Evolutionary conservation across 805 yeast genomes (phyloP), one percentile per base, ranked within the genome.

Genomic region (Candida xiaguanensis): DNA sequence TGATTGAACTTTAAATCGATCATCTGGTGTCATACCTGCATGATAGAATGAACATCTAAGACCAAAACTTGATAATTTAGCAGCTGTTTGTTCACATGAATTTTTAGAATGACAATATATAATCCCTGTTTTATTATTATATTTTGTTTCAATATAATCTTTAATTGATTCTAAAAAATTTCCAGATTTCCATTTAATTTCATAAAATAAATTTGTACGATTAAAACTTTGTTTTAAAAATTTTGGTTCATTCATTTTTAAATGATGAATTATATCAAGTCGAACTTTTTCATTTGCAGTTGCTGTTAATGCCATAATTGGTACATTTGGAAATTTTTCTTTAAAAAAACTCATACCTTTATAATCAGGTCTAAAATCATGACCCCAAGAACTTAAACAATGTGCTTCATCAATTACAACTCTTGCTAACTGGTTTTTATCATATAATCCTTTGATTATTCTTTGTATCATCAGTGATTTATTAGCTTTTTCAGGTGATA

Each of bases 311-410:
- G 98, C 99, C 88, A 93, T 89, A 44, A 93, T 70, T 1, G 99
- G 99, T 4, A 88, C 78, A 37, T 74, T 74, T 0, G 95, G 95
- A 55, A 75, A 93, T 35, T 77, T 74, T 14, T 65, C 59, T 52
- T 88, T 88, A 59, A 93, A 85, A 47, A 72, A 74, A 25, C 79
- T 77, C 54, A 93, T 69, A 8, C 82, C 84, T 51, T 89, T 86
- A 64, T 93, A 93, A 59, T 93, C 98, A 0, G 98, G 97, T 38
- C 99, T 72, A 59, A 93, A 93, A 61, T 93, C 99, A 61, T 93
- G 99, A 15, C 99, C 99, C 99, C 99, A 93, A 8, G 95, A 84
- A 38, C 96, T 87, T 32, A 93, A 95, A 72, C 99, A 93, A 63
- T 93, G 99, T 0, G 99, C 99, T 56, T 88, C 99, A 63, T 93